Percentiles rank a stretch among this genome's conserved stretches.
phyloP scores from a whole-genome alignment of 768 basidiomycete genomes.

The Xerocomellus chrysenteron region DNA sequence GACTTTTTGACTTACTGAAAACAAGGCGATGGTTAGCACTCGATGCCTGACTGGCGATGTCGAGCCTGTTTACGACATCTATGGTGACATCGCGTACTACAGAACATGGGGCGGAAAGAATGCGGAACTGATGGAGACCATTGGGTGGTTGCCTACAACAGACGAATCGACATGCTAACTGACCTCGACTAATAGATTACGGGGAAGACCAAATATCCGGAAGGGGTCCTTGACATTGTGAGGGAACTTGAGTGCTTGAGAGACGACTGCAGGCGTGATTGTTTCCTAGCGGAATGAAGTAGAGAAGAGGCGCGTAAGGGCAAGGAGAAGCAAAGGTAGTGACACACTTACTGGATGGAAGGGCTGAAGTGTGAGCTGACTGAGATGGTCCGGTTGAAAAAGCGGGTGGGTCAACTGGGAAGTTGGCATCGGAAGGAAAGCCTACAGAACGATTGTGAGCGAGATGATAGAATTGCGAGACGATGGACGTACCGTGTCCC shows the following conservation, averaged over 20 bases:
- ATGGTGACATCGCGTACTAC: constrained; percentile 72
- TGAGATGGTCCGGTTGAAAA: constrained; percentile 39
- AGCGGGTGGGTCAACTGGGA: constrained; percentile 39
- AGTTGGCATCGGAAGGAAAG: constrained; percentile 43
- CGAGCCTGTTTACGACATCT: constrained; percentile 50
- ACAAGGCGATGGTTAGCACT: constrained; percentile 58
- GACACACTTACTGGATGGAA: constrained; percentile 43
- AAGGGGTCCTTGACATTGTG: constrained; percentile 48
- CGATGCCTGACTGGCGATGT: constrained; percentile 45
- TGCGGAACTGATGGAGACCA: constrained; percentile 49
- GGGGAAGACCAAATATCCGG: constrained; percentile 71
- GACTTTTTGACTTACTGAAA: constrained; percentile 50
- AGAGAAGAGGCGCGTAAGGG: neutral
- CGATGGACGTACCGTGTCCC: constrained; percentile 17
- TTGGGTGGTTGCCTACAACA: neutral
- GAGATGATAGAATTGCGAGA: neutral
- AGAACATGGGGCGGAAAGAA: constrained; percentile 69
- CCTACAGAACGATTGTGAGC: constrained; percentile 26
- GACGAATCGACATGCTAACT: constrained; percentile 15
- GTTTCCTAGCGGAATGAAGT: constrained; percentile 28
- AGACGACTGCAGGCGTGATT: constrained; percentile 35
- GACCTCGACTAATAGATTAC: constrained; percentile 70
- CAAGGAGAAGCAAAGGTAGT: neutral
- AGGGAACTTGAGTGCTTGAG: constrained; percentile 47
- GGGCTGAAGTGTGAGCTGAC: constrained; percentile 37